Percentiles rank a stretch among this genome's conserved stretches.
Conservation (phyloP, 441 rosid genomes). For the Gossypium davidsonii region DNA sequence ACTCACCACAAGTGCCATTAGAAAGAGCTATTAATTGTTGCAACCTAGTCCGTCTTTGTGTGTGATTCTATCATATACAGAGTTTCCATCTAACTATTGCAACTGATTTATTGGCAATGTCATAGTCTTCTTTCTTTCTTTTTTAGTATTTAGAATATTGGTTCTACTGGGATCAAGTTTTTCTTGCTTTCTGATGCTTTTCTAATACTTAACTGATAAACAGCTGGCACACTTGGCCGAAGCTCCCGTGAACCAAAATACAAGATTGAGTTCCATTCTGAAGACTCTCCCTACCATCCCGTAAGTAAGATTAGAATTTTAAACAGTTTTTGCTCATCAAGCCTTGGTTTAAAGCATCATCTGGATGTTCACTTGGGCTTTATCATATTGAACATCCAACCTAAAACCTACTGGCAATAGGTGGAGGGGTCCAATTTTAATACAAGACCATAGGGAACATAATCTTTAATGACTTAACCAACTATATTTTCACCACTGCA, state of each 20-base stretch:
- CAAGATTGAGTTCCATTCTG: constrained; percentile 61
- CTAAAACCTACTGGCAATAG: neutral
- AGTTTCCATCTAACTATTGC: neutral
- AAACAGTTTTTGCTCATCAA: neutral
- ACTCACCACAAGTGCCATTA: neutral
- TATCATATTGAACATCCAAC: neutral
- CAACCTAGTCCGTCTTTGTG: neutral
- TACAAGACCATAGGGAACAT: neutral
- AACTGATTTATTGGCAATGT: neutral
- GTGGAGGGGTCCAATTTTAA: neutral
- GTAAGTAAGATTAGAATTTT: constrained; percentile 35
- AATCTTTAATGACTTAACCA: neutral
- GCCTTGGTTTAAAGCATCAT: neutral
- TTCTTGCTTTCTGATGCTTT: neutral
- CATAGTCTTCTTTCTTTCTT: neutral
- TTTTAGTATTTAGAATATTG: neutral
- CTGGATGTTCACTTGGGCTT: neutral
- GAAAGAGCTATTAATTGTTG: neutral
- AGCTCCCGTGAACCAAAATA: constrained; percentile 78
- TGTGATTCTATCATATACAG: neutral
- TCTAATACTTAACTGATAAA: neutral
- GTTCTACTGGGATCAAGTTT: neutral
- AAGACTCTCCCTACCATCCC: constrained; percentile 67
- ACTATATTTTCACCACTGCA: neutral
- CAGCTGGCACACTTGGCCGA: constrained; percentile 66